Evolutionary conservation across 2,329 filamentous ascomycete genomes (phyloP), one percentile per base, ranked within the genome.

Genomic region (Monilinia aucupariae): DNA sequence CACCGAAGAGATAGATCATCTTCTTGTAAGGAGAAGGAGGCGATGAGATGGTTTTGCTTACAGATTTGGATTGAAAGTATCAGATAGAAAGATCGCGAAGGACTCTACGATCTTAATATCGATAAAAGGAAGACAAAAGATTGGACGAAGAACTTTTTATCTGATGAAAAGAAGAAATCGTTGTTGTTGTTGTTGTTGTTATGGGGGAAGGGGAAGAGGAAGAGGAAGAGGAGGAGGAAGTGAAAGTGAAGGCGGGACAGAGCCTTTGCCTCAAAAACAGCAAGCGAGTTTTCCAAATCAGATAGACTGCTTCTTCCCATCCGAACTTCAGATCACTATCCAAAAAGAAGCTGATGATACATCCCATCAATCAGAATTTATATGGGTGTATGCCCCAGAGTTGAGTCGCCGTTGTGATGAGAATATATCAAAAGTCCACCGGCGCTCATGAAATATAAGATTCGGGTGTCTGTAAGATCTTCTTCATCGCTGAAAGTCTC

Each of bases 11-110:
- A 34, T 1, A 20, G 39, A 43, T 17, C 25, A 25, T 43, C 12
- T n/a, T n/a, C n/a, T n/a, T n/a, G n/a, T n/a, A n/a, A n/a, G n/a
- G n/a, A n/a, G 27, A 56, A 47, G 12, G 25, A n/a, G 43, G 27
- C 25, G 27, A 17, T 20, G 20, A 45, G 20, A 22, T 32, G 39
- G 47, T 15, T 20, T 15, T 63, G 30, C 59, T 60, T n/a, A 52
- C 55, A 59, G 10, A 43, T 27, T 30, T 39, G 15, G 12, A 9
- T 22, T 27, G 10, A 25, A 10, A 45, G 20, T 52, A 30, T 32
- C 61, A 37, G 20, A 39, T 43, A 30, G 15, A 39, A 63, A 59
- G 48, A 59, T 53, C n/a, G 27, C 27, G 37, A 45, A 60, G 30
- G 55, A 63, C 48, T 59, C 25, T 34, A 49, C 48, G 48, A 63